Percentiles rank a stretch among this genome's conserved stretches.
Conservation (phyloP, 2,329 filamentous ascomycete genomes). For the Fusarium austroafricanum region DNA sequence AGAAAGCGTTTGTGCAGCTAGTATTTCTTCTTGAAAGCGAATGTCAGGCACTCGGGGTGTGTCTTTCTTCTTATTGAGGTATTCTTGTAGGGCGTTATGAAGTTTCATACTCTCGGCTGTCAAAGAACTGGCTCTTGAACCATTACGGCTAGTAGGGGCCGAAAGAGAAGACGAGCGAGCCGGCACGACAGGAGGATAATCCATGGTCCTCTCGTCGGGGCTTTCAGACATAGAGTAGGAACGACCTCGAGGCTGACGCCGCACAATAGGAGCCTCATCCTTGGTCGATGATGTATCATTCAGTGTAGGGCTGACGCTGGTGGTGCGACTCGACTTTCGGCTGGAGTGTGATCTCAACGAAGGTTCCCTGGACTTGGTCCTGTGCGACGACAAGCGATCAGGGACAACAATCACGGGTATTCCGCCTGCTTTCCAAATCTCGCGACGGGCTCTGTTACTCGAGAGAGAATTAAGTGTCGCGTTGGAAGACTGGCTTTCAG, state of each 20-base stretch:
- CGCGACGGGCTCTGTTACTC: constrained; percentile 67
- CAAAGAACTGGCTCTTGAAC: constrained; percentile 65
- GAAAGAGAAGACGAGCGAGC: constrained; percentile 70
- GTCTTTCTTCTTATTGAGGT: constrained; percentile 39
- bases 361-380: constrained; percentile 63
- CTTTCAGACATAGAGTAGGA: constrained; percentile 62
- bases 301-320: constrained; percentile 63
- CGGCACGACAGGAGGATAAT: constrained; percentile 69
- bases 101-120: constrained; percentile 69
- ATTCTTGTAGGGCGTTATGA: constrained; percentile 58
- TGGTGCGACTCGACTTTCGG: constrained; percentile 64
- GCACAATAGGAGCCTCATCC: constrained; percentile 57
- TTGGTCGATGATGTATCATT: constrained; percentile 57
- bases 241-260: constrained; percentile 56
- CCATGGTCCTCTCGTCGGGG: constrained; percentile 67
- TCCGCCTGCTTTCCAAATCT: constrained; percentile 68
- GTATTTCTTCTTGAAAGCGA: constrained; percentile 25
- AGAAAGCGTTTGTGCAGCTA: constrained; percentile 13
- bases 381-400: constrained; percentile 65
- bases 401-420: constrained; percentile 74
- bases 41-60: constrained; percentile 26
- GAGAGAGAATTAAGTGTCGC: constrained; percentile 62
- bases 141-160: constrained; percentile 70
- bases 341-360: constrained; percentile 73
- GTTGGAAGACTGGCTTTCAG: constrained; percentile 63